Evolutionary conservation across 306 rosid genomes (phyloP).

Genomic region (Coriaria nepalensis): DNA sequence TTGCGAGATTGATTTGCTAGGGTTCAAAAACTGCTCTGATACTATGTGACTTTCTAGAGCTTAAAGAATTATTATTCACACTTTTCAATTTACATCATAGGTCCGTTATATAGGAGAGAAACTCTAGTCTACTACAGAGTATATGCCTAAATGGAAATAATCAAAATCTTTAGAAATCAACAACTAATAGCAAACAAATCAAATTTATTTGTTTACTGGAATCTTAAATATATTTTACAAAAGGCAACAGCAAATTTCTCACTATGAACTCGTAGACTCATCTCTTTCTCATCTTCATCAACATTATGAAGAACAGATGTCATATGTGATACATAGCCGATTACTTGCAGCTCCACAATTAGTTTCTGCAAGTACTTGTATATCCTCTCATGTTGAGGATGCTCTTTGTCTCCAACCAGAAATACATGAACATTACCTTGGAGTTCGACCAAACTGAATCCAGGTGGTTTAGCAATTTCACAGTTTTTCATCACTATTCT

Average conservation of each 20-base stretch:
- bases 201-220: too few species aligned
- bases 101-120: too few species aligned
- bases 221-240: too few species aligned
- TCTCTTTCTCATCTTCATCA: constrained; percentile 71
- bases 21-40: too few species aligned
- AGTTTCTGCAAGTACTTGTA: constrained; percentile 44
- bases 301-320: constrained; percentile 60
- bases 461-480: constrained; percentile 57
- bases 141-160: too few species aligned
- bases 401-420: constrained; percentile 68
- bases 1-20: too few species aligned
- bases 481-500: constrained; percentile 49
- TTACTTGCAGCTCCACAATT: constrained; percentile 43
- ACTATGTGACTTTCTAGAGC: neutral
- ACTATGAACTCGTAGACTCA: constrained; percentile 63
- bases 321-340: constrained; percentile 44
- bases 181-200: too few species aligned
- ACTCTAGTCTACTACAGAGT: too few species aligned
- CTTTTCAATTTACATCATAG: constrained; percentile 4
- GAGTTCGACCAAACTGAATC: constrained; percentile 65
- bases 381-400: constrained; percentile 51
- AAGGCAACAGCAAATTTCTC: constrained; percentile 77
- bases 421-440: constrained; percentile 57
- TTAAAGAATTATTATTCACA: neutral
- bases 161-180: too few species aligned